Conservation (phyloP, 2,329 filamentous ascomycete genomes). For the Periconia sp. region DNA sequence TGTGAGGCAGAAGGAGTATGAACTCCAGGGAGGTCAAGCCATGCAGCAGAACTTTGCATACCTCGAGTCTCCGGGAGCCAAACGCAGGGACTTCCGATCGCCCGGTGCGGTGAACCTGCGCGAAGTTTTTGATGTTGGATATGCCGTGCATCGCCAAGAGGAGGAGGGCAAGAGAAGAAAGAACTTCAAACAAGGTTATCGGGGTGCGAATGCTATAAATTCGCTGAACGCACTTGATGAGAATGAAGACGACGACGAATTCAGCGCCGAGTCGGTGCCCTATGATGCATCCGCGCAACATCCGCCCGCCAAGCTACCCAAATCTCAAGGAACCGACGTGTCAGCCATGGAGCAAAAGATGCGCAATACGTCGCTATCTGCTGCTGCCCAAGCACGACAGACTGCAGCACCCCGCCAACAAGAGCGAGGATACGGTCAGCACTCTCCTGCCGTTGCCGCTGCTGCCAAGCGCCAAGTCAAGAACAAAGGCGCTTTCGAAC, state of each 20-base stretch:
- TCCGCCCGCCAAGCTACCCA: conserved; percentile 70
- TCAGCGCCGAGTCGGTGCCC: conserved; percentile 65
- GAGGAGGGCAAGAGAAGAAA: conserved; percentile 93
- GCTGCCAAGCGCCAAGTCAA: conserved; percentile 82
- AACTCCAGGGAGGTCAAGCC: conserved; percentile 37
- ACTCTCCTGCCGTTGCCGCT: conserved; percentile 81
- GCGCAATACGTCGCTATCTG: conserved; percentile 77
- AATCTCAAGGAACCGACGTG: conserved; percentile 67
- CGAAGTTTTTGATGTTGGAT: conserved; percentile 98
- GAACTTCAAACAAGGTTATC: conserved; percentile 75
- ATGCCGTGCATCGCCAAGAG: conserved; percentile 94
- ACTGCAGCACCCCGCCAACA: conserved; percentile 55
- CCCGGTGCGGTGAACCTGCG: conserved; percentile 93
- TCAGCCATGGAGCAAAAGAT: conserved; percentile 85
- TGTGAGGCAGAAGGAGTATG: conserved; percentile 62
- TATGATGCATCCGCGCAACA: conserved; percentile 56
- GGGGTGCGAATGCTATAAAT: conserved; percentile 68
- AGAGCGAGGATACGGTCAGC: conserved; percentile 82
- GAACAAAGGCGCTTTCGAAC: conserved; percentile 84
- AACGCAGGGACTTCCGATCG: conserved; percentile 89
- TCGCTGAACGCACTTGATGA: conserved; percentile 70
- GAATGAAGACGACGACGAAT: conserved; percentile 70
- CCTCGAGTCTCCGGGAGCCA: conserved; percentile 67
- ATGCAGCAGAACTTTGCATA: conserved; percentile 60
- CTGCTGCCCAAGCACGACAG: conserved; percentile 68